phyloP scores from a whole-genome alignment of 2,329 filamentous ascomycete species.

The Sporothrix globosa region DNA sequence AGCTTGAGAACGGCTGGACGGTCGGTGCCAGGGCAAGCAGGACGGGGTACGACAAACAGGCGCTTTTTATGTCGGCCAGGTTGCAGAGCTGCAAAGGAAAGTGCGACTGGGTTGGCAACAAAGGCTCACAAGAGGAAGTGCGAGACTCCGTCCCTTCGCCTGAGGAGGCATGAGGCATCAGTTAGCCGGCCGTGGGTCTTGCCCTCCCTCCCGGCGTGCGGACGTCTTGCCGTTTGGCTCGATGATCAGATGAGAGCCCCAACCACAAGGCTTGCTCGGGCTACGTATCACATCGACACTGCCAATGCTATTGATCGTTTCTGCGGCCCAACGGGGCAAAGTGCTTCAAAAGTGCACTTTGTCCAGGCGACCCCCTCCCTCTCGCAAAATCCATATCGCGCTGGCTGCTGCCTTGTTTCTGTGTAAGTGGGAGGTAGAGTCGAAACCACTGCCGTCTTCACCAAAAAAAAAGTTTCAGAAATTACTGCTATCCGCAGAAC shows the following conservation, averaged over 20 bases:
- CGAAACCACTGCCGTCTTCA: neutral
- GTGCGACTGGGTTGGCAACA: neutral
- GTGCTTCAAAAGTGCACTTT: neutral
- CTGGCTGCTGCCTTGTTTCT: neutral
- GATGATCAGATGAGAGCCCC: neutral
- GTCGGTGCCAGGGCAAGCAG: neutral
- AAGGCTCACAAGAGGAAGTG: neutral
- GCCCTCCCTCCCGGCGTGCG: neutral
- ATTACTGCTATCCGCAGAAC: neutral
- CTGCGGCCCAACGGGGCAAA: conserved; percentile 3
- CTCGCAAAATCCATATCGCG: neutral
- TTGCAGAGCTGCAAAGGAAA: neutral
- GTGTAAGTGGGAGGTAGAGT: neutral
- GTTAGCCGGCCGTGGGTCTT: neutral
- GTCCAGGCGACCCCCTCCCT: neutral
- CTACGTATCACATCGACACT: neutral
- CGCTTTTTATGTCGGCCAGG: neutral
- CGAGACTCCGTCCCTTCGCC: neutral
- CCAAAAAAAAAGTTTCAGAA: neutral
- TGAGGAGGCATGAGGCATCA: neutral
- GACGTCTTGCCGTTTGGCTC: neutral
- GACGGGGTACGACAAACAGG: neutral
- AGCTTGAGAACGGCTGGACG: neutral
- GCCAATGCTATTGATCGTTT: neutral
- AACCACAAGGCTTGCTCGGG: neutral